Conservation (phyloP, 345 rosid species). For the Heritiera fomes region DNA sequence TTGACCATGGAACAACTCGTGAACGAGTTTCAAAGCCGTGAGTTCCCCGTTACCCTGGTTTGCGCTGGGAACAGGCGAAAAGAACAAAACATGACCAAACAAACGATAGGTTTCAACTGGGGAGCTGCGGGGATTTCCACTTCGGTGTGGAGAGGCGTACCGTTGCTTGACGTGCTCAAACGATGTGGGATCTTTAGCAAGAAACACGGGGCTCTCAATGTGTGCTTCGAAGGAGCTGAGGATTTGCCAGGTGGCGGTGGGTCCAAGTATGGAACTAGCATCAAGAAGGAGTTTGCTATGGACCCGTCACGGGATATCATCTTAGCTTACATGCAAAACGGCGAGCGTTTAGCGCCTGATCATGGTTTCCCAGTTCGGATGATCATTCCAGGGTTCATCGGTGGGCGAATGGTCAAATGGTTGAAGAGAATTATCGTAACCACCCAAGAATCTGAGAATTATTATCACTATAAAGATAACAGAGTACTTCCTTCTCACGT, state of each 20-base stretch:
- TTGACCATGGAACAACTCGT: constrained; percentile 84
- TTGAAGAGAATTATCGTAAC: constrained; percentile 75
- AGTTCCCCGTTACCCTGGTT: constrained; percentile 74
- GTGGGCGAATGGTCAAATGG: constrained; percentile 98
- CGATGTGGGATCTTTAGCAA: constrained; percentile 69
- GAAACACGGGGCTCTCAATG: constrained; percentile 66
- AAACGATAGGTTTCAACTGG: constrained; percentile 94
- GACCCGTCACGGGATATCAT: constrained; percentile 83
- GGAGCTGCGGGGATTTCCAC: constrained; percentile 82
- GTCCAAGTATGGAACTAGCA: constrained; percentile 88
- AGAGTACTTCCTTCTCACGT: constrained; percentile 85
- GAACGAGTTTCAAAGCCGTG: constrained; percentile 60
- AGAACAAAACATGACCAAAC: constrained; percentile 88
- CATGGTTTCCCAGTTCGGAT: constrained; percentile 91
- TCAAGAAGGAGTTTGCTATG: constrained; percentile 66
- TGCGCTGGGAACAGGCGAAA: constrained; percentile 95
- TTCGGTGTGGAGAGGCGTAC: constrained; percentile 84
- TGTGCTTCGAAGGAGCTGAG: constrained; percentile 94
- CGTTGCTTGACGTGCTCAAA: constrained; percentile 57
- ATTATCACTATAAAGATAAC: constrained; percentile 83
- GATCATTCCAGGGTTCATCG: constrained; percentile 86
- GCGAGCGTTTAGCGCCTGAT: constrained; percentile 73
- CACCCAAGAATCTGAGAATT: constrained; percentile 64
- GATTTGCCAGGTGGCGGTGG: constrained; percentile 96
- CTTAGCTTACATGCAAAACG: constrained; percentile 95